These are phyloP conservation scores for Melocanna baccifera DNA, from an alignment of 176 grass and related monocot genomes.

Conservation along the genomic window DNA sequence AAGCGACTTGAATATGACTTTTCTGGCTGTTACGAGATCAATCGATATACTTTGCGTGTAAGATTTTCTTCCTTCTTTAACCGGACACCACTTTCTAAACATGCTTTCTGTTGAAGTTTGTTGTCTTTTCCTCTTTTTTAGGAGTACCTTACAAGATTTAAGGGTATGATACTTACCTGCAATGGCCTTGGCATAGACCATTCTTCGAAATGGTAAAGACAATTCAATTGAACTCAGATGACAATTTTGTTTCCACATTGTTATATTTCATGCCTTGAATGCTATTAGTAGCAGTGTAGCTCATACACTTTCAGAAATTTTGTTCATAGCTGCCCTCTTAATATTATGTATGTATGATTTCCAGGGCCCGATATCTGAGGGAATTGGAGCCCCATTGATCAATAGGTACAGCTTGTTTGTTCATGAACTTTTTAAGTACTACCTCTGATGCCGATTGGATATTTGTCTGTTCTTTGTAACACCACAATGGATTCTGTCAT, in stretches of 20 bases:
- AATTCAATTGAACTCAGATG: slow-evolving; percentile 2
- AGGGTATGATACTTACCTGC: slow-evolving; percentile 84
- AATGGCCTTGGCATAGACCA: slow-evolving; percentile 77
- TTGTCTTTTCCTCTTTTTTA: slow-evolving; percentile 34
- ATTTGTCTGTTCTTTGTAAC: slow-evolving; percentile 22
- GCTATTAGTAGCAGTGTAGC: not conserved
- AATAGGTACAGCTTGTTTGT: slow-evolving; percentile 3
- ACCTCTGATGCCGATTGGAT: slow-evolving; percentile 9
- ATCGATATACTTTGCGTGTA: slow-evolving; percentile 60
- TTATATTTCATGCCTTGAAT: not conserved
- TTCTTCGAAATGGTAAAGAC: slow-evolving; percentile 43
- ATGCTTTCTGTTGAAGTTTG: not conserved
- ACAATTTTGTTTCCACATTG: not conserved
- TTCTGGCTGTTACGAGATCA: slow-evolving; percentile 61
- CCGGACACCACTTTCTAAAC: not conserved
- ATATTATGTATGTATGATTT: slow-evolving; percentile 15
- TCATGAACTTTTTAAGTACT: not conserved
- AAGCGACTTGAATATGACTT: slow-evolving; percentile 66
- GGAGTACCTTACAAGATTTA: slow-evolving; percentile 85
- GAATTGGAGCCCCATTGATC: slow-evolving; percentile 54
- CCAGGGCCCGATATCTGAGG: slow-evolving; percentile 40
- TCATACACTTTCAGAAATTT: not conserved
- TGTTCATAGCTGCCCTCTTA: not conserved
- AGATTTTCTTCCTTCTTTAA: slow-evolving; percentile 17
- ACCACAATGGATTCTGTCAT: not conserved